Conservation (phyloP, 2,329 filamentous ascomycete genomes). For the Colletotrichum higginsianum region DNA sequence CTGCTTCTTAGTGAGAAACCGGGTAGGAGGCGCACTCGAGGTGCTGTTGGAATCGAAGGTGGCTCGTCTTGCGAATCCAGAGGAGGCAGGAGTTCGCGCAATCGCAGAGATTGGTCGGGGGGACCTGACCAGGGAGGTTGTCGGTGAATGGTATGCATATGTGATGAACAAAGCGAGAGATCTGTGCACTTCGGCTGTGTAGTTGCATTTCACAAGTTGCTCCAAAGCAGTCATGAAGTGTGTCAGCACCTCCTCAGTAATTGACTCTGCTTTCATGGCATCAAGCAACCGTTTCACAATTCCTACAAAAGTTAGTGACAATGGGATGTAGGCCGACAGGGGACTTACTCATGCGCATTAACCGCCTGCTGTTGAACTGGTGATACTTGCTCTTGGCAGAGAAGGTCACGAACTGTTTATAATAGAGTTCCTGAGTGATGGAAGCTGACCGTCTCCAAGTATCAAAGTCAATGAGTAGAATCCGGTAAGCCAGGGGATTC, state of each 20-base stretch:
- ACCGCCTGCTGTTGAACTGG: constrained; percentile 89
- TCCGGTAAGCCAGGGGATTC: constrained; percentile 93
- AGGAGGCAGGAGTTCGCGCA: constrained; percentile 60
- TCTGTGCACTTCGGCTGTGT: constrained; percentile 87
- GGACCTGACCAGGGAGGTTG: constrained; percentile 65
- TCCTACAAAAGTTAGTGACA: constrained; percentile 64
- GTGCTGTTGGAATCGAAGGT: constrained; percentile 52
- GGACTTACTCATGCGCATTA: constrained; percentile 88
- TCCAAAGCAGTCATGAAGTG: constrained; percentile 86
- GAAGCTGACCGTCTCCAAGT: constrained; percentile 88
- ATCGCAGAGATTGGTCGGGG: constrained; percentile 60
- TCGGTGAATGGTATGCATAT: constrained; percentile 82
- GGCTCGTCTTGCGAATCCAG: constrained; percentile 55
- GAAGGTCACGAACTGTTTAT: constrained; percentile 91
- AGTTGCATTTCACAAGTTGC: constrained; percentile 83
- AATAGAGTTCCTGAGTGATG: constrained; percentile 89
- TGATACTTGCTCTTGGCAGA: constrained; percentile 91
- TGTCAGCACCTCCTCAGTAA: constrained; percentile 79
- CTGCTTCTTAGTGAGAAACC: constrained; percentile 73
- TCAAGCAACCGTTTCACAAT: constrained; percentile 93
- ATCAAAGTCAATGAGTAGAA: constrained; percentile 92
- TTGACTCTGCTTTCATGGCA: constrained; percentile 87
- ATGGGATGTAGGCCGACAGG: constrained; percentile 18
- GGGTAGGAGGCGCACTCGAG: constrained; percentile 51
- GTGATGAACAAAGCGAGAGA: constrained; percentile 93